These are phyloP conservation scores for Aspergillus sp. DNA, from an alignment of 2,329 filamentous ascomycete species.

Conservation along the genomic window DNA sequence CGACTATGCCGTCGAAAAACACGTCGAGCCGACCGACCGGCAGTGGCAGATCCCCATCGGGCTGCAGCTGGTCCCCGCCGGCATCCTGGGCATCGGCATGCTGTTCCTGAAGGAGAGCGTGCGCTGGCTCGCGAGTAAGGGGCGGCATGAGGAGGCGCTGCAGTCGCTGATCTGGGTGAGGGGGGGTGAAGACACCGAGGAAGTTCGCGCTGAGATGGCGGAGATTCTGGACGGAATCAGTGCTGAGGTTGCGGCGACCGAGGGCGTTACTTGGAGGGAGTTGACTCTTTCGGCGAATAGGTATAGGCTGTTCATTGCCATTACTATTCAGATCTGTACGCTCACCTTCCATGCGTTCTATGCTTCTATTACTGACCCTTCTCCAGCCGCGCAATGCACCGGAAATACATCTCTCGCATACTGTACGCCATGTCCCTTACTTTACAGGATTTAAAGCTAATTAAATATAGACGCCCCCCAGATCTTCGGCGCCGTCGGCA, in stretches of 20 bases:
- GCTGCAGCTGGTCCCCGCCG: conserved; percentile 51
- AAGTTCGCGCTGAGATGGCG: conserved; percentile 27
- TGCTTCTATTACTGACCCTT: neutral
- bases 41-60: conserved; percentile 54
- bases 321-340: conserved; percentile 49
- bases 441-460: no score
- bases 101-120: conserved; percentile 50
- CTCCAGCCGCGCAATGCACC: conserved; percentile 42
- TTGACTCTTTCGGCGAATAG: conserved; percentile 48
- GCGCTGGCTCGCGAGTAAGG: conserved; percentile 51
- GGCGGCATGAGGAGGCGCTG: conserved; percentile 48
- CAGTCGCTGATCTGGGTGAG: conserved; percentile 52
- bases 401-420: conserved; percentile 51
- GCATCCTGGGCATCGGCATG: conserved; percentile 50
- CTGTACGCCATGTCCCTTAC: conserved; percentile 30
- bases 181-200: conserved; percentile 24
- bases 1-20: conserved; percentile 49
- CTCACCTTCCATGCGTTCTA: neutral
- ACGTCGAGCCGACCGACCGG: conserved; percentile 35
- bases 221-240: conserved; percentile 28
- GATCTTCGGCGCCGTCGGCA: conserved; percentile 52
- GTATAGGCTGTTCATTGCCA: conserved; percentile 47
- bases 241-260: conserved; percentile 34
- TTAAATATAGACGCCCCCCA: conserved; percentile 43
- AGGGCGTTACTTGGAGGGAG: conserved; percentile 51